Evolutionary conservation across 2,329 filamentous ascomycete genomes (phyloP), one percentile per base, ranked within the genome.

Genomic region (Tolypocladium guangdongense): DNA sequence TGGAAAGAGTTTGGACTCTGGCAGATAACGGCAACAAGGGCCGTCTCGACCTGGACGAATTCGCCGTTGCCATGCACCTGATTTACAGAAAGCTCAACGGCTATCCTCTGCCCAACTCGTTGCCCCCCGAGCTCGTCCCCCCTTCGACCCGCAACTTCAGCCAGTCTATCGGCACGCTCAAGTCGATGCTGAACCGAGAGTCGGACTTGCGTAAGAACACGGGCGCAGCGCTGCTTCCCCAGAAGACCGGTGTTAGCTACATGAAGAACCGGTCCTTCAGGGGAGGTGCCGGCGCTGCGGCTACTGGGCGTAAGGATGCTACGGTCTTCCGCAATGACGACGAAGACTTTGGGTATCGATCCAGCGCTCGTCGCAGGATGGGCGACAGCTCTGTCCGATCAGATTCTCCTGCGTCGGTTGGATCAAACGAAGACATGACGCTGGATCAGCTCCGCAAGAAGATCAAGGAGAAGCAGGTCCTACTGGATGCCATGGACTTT

Each of bases 321-420:
- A 99, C 93, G 0, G 87, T 97, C 3, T 99, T 92, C 72, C 92
- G 95, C 66, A 96, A 97, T 66, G 93, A 97, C 60, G 90, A 96
- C 62, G 90, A 96, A 60, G 87, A 90, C 55, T 82, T 95, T 62
- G 90, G 90, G 6, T 99, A 99, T 66, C 87, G 86, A 61, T 97
- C 93, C 14, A 96, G 91, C 68, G 93, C 93, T 52, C 88, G 93
- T 58, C 88, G 91, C 58, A 84, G 93, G 59, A 73, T 95, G 53
- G 89, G 88, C 41, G 86, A 84, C 56, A 84, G 82, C 56, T 93
- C 90, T 10, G 89, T 90, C 49, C 91, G 90, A 2, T 90, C 92
- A 7, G 83, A 86, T 32, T 85, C 86, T 4, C 88, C 88, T 11
- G 78, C 80, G 2, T 86, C 85, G 67, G 62, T 86, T 69, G 62